A percentile compares a stretch with the other conserved stretches of the same genome.
Evolutionary conservation across 495 filamentous ascomycete species (phyloP).

Genomic region (Neurospora pannonica): DNA sequence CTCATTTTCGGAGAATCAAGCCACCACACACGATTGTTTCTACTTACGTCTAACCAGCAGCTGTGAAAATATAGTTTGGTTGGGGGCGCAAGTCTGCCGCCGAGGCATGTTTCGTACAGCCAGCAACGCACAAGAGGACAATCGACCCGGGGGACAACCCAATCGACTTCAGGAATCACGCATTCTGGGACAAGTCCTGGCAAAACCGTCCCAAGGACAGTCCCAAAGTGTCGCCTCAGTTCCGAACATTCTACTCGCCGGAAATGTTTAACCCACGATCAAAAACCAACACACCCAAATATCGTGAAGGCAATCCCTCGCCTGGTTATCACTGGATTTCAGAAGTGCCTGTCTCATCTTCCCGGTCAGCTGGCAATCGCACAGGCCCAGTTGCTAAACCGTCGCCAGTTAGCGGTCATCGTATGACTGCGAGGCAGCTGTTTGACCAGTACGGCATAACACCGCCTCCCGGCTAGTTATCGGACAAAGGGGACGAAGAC

Average conservation of each 20-base stretch:
- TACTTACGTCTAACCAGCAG: not conserved
- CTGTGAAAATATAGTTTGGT: slow-evolving; percentile 4
- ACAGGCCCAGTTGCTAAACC: not conserved
- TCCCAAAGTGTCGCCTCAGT: not conserved
- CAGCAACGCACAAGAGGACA: slow-evolving; percentile 13
- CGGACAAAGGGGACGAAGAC: slow-evolving; percentile 25
- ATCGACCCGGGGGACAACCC: slow-evolving; percentile 1
- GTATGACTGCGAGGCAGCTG: slow-evolving; percentile 17
- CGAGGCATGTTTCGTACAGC: slow-evolving; percentile 13
- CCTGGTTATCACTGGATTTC: not conserved
- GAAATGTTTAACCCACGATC: not conserved
- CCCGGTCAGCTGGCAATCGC: not conserved
- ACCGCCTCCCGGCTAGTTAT: slow-evolving; percentile 31
- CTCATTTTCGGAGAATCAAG: not conserved
- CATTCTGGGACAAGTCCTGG: not conserved
- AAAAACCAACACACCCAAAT: not conserved
- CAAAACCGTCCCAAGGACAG: not conserved
- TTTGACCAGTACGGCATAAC: slow-evolving; percentile 27
- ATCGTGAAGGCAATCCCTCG: not conserved
- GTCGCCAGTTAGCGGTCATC: not conserved
- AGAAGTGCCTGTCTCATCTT: not conserved
- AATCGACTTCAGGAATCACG: not conserved
- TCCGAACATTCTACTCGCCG: not conserved
- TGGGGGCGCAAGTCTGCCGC: slow-evolving; percentile 12
- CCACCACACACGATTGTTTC: not conserved